These are phyloP conservation scores for Didymella keratinophila DNA, from an alignment of 2,329 filamentous ascomycete genomes.

Conservation along the genomic window DNA sequence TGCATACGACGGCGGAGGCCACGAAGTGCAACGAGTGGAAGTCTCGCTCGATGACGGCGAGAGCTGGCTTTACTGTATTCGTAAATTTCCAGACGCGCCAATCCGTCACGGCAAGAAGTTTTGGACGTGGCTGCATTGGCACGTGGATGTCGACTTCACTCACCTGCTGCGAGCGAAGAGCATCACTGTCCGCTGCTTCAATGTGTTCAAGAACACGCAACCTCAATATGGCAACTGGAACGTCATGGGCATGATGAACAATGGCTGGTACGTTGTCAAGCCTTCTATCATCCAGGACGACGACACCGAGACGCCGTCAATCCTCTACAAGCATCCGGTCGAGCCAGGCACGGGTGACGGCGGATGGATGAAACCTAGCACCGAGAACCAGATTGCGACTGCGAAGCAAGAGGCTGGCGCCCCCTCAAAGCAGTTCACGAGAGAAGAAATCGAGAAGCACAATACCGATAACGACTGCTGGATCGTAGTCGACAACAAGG, in stretches of 20 bases:
- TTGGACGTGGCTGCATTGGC: constrained; percentile 64
- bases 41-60: constrained; percentile 59
- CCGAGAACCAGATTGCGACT: constrained; percentile 55
- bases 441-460: constrained; percentile 60
- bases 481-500: constrained; percentile 70
- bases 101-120: constrained; percentile 62
- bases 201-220: constrained; percentile 62
- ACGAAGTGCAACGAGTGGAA: constrained; percentile 60
- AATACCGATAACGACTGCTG: constrained; percentile 54
- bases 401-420: constrained; percentile 56
- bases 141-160: constrained; percentile 58
- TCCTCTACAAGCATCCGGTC: constrained; percentile 39
- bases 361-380: constrained; percentile 62
- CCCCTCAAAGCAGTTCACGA: constrained; percentile 61
- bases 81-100: constrained; percentile 58
- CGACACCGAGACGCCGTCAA: constrained; percentile 41
- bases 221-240: constrained; percentile 59
- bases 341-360: constrained; percentile 56
- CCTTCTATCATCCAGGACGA: constrained; percentile 49
- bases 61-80: constrained; percentile 61
- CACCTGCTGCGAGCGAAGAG: constrained; percentile 55
- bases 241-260: constrained; percentile 65
- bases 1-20: constrained; percentile 59
- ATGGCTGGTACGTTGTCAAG: constrained; percentile 59
- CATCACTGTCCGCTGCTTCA: constrained; percentile 58